A percentile compares a stretch with the other conserved stretches of the same genome.
Conservation (phyloP, 2,329 filamentous ascomycete species). For the Trichothecium sympodiale region DNA sequence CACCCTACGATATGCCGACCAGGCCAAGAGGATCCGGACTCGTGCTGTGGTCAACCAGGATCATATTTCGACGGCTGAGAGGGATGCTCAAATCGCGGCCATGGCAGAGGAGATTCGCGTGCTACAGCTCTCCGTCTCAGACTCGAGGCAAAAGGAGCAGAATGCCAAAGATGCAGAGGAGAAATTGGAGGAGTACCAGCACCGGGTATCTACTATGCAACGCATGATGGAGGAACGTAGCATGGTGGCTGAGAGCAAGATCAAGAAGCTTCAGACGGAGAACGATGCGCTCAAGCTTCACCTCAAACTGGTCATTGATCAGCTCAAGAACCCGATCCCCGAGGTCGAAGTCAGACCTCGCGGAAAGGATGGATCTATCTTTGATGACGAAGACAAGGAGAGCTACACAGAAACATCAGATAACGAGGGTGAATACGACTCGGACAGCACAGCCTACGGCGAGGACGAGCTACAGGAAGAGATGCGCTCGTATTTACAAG, state of each 20-base stretch:
- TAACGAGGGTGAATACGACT: constrained; percentile 45
- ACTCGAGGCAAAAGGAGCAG: constrained; percentile 57
- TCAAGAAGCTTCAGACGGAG: constrained; percentile 77
- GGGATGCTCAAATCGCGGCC: constrained; percentile 84
- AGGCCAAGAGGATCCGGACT: constrained; percentile 94
- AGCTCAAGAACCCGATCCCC: constrained; percentile 85
- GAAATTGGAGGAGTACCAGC: constrained; percentile 88
- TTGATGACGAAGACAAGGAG: constrained; percentile 22
- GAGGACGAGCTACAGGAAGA: constrained; percentile 66
- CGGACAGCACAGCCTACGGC: constrained; percentile 31
- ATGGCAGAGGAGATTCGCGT: constrained; percentile 92
- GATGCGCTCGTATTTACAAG: constrained; percentile 73
- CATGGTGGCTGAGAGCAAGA: constrained; percentile 87
- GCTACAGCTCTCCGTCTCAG: constrained; percentile 65
- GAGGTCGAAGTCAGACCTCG: constrained; percentile 28
- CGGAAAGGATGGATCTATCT: constrained; percentile 11
- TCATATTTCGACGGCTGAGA: constrained; percentile 80
- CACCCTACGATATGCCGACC: constrained; percentile 91
- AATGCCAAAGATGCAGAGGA: constrained; percentile 71
- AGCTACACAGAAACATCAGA: constrained; percentile 30
- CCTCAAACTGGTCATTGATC: constrained; percentile 73
- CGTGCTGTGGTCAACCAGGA: constrained; percentile 93
- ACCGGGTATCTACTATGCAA: constrained; percentile 80
- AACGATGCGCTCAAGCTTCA: constrained; percentile 85
- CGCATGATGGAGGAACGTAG: constrained; percentile 91